These are phyloP conservation scores for Fusarium praegraminearum DNA, from an alignment of 2,329 filamentous ascomycete genomes.

Conservation along the genomic window DNA sequence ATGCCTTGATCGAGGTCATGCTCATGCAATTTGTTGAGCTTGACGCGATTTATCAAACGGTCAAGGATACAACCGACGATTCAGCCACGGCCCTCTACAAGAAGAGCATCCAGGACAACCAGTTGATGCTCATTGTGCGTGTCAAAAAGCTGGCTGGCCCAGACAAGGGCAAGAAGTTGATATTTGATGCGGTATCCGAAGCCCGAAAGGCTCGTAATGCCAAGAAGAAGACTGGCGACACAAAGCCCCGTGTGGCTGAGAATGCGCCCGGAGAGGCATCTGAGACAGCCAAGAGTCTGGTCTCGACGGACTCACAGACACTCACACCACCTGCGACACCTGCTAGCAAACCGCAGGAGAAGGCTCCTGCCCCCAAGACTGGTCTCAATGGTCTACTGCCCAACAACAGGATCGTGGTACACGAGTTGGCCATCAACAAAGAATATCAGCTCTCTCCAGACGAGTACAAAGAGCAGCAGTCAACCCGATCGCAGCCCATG, in stretches of 20 bases:
- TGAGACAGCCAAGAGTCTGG: constrained; percentile 53
- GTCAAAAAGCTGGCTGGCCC: constrained; percentile 83
- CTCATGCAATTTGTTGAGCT: constrained; percentile 87
- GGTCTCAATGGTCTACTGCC: constrained; percentile 70
- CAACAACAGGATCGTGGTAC: constrained; percentile 79
- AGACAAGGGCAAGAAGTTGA: constrained; percentile 77
- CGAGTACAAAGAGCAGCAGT: constrained; percentile 69
- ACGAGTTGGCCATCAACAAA: constrained; percentile 83
- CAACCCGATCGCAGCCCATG: constrained; percentile 61
- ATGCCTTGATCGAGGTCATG: constrained; percentile 84
- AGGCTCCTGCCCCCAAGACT: constrained; percentile 52
- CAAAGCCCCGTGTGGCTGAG: constrained; percentile 74
- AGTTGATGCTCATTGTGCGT: constrained; percentile 80
- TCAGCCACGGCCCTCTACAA: constrained; percentile 81
- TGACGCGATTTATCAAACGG: constrained; percentile 84
- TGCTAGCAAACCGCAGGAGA: constrained; percentile 55
- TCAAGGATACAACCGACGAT: constrained; percentile 81
- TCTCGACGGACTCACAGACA: constrained; percentile 60
- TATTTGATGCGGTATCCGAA: constrained; percentile 79
- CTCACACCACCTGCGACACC: constrained; percentile 67
- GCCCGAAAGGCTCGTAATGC: constrained; percentile 73
- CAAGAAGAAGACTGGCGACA: constrained; percentile 76
- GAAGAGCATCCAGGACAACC: constrained; percentile 83
- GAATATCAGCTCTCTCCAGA: constrained; percentile 78
- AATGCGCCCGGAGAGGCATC: constrained; percentile 55